Evolutionary conservation across 179 eudicot genomes (phyloP).

Genomic region (Sideroxylon spinosum): DNA sequence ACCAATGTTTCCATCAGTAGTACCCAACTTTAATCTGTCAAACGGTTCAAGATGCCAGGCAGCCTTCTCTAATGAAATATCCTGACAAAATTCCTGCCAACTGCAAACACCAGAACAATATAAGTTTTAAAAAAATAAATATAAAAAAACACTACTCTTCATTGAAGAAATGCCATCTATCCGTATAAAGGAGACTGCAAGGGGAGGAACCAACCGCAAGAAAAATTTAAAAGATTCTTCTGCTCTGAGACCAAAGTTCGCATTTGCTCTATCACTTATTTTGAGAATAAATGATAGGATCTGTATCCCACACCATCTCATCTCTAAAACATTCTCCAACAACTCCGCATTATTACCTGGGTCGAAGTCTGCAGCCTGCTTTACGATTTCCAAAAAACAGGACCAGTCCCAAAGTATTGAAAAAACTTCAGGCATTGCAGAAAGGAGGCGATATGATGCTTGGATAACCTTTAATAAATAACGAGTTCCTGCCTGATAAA

Average conservation of each 20-base stretch:
- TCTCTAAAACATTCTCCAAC: slow-evolving; percentile 37
- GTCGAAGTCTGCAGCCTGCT: slow-evolving; percentile 34
- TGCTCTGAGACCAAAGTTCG: slow-evolving; percentile 43
- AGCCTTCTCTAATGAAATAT: slow-evolving; percentile 75
- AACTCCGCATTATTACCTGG: slow-evolving; percentile 26
- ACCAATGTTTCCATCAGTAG: slow-evolving; percentile 22
- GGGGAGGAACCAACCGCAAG: slow-evolving; percentile 52
- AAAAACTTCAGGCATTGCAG: slow-evolving; percentile 50
- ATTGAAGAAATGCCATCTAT: slow-evolving; percentile 2
- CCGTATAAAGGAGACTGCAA: slow-evolving; percentile 6
- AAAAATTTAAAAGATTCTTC: slow-evolving; percentile 56
- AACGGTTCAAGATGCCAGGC: slow-evolving; percentile 58
- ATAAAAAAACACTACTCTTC: neutral
- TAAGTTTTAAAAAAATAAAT: neutral
- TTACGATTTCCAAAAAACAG: slow-evolving; percentile 57
- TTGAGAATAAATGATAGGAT: slow-evolving; percentile 58
- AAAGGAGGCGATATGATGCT: slow-evolving; percentile 72
- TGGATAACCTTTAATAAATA: slow-evolving; percentile 47
- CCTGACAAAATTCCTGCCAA: slow-evolving; percentile 82
- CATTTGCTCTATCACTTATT: slow-evolving; percentile 44
- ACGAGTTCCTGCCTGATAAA: slow-evolving; percentile 33
- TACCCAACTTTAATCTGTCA: slow-evolving; percentile 19
- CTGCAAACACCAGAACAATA: slow-evolving; percentile 33
- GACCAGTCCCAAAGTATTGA: slow-evolving; percentile 85
- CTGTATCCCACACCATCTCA: slow-evolving; percentile 75